A percentile compares a stretch with the other conserved stretches of the same genome.
Conservation (phyloP, 257 asterid genomes). For the Nicotiana knightiana region DNA sequence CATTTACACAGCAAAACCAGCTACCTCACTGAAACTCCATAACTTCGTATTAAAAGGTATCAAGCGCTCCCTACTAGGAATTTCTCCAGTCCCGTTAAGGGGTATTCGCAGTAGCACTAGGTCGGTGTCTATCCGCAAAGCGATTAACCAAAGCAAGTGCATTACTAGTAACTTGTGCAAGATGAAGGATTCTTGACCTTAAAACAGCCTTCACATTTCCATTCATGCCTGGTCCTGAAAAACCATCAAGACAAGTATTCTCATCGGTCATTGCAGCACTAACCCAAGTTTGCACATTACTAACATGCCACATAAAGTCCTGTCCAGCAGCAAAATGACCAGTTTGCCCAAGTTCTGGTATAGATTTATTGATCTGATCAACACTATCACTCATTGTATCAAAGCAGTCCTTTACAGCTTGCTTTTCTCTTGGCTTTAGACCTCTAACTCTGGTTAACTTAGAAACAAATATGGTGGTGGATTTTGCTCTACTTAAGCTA, state of each 20-base stretch:
- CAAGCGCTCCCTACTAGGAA: background rate
- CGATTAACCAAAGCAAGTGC: conserved; percentile 54
- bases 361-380: conserved; percentile 47
- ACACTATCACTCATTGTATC: conserved; percentile 39
- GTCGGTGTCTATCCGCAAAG: conserved; percentile 28
- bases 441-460: conserved; percentile 27
- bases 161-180: conserved; percentile 50
- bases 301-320: conserved; percentile 53
- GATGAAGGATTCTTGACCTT: conserved; percentile 25
- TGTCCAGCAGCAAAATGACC: conserved; percentile 18
- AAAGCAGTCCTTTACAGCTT: conserved; percentile 49
- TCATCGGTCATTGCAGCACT: conserved; percentile 53
- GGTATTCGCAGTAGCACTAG: background rate
- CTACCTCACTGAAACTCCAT: background rate
- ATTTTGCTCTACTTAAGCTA: conserved; percentile 40
- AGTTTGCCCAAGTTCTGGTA: conserved; percentile 40
- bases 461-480: conserved; percentile 30
- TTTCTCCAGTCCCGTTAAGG: background rate
- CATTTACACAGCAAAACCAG: background rate
- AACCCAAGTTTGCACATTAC: conserved; percentile 70
- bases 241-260: conserved; percentile 42
- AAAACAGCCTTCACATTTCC: conserved; percentile 35
- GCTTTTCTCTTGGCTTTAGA: conserved; percentile 33
- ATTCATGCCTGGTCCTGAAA: conserved; percentile 25
- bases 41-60: no score